Conservation (phyloP, 192 early-diverging fungal genomes). For the Mortierella hygrophila region DNA sequence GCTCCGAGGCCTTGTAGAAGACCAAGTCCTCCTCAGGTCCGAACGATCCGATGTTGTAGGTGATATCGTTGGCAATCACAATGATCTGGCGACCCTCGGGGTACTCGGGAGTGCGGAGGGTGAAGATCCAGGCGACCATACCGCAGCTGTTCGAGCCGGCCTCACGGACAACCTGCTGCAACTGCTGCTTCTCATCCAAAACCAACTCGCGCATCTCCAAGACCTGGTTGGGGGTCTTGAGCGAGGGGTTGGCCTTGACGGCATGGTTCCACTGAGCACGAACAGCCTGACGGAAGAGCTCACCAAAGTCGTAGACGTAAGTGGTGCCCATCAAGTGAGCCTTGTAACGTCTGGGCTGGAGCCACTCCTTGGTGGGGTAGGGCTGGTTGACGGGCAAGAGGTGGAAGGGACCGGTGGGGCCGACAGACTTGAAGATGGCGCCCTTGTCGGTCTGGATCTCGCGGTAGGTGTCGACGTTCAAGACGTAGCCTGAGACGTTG, state of each 20-base stretch:
- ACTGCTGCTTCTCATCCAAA: constrained; percentile 81
- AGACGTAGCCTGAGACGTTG: constrained; percentile 92
- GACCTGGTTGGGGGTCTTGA: constrained; percentile 72
- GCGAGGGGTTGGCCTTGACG: constrained; percentile 49
- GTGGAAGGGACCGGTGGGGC: constrained; percentile 84
- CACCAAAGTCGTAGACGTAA: constrained; percentile 99
- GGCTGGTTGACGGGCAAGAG: constrained; percentile 83
- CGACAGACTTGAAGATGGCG: constrained; percentile 89
- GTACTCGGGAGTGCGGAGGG: constrained; percentile 92
- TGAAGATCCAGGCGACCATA: constrained; percentile 97
- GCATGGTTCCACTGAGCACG: constrained; percentile 84
- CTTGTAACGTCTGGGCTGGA: constrained; percentile 97
- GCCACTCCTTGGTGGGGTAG: constrained; percentile 94
- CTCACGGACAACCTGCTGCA: constrained; percentile 83
- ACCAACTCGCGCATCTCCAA: constrained; percentile 89
- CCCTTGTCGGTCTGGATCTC: constrained; percentile 88
- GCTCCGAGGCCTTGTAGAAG: constrained; percentile 93
- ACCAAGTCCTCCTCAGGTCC: constrained; percentile 93
- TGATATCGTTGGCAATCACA: constrained; percentile 99
- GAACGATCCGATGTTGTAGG: constrained; percentile 97
- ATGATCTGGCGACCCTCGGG: constrained; percentile 88
- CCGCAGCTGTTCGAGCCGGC: constrained; percentile 93
- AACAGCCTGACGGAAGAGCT: constrained; percentile 92
- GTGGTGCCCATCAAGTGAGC: constrained; percentile 98
- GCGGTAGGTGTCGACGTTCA: constrained; percentile 93